phyloP scores from a whole-genome alignment of 169 alveolate species.

The Eimeria necatrix region DNA sequence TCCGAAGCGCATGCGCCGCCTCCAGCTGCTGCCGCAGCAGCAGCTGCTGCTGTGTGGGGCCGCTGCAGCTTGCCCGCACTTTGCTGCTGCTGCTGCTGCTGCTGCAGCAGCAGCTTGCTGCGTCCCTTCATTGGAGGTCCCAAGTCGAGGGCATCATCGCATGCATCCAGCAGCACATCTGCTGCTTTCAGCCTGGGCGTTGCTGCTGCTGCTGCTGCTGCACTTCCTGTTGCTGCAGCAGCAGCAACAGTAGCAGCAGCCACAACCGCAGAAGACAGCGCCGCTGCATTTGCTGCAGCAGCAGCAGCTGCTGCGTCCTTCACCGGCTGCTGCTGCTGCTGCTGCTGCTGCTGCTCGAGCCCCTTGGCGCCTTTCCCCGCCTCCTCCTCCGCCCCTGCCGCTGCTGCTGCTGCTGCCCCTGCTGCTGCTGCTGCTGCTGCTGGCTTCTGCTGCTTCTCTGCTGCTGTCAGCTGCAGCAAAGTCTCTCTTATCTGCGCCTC shows the following conservation, averaged over 20 bases:
- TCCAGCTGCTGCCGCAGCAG: not conserved
- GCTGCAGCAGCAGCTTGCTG: not conserved
- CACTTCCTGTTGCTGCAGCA: slow-evolving; percentile 15
- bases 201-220: slow-evolving; percentile 49
- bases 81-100: slow-evolving; percentile 47
- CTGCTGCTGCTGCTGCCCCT: not conserved
- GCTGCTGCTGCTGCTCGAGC: slow-evolving; percentile 2
- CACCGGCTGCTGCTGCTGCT: slow-evolving; percentile 1
- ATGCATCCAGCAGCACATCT: too few species aligned
- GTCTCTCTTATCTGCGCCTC: not conserved
- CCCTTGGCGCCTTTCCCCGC: not conserved
- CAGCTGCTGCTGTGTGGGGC: slow-evolving; percentile 17
- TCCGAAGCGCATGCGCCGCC: not conserved
- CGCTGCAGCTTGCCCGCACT: slow-evolving; percentile 7
- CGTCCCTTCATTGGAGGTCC: too few species aligned
- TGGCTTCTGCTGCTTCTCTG: not conserved
- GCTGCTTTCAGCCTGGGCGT: not conserved
- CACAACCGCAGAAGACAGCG: too few species aligned
- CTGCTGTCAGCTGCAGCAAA: not conserved
- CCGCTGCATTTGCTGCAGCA: not conserved
- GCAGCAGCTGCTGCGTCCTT: not conserved
- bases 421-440: not conserved
- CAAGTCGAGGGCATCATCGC: too few species aligned
- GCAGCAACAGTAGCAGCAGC: not conserved
- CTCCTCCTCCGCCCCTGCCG: slow-evolving; percentile 22